Base-by-base conservation (phyloP, 805 yeast genomes). In the Danielozyma ontarioensis region DNA sequence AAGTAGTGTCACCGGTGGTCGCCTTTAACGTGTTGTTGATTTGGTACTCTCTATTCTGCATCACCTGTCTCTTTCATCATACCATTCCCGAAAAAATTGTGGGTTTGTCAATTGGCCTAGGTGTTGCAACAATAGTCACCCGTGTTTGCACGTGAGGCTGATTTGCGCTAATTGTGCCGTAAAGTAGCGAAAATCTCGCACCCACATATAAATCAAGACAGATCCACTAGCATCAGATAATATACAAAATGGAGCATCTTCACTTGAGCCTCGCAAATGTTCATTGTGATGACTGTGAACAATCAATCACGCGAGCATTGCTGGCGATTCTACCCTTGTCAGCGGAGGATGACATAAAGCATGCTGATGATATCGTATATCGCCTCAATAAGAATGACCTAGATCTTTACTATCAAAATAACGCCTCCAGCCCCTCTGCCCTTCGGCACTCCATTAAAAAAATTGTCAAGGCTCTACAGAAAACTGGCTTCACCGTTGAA, bases 241-340 rank as follows among this genome's bases (percentile, higher is more conserved):
- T n/a, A n/a, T n/a, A n/a, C n/a, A n/a, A n/a, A n/a, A 55, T 57
- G 57, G 52, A 55, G 27, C 48, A 42, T 31, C 39, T 54, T 28
- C 38, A 33, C 15, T 23, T 51, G 15, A 36, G 35, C 14, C 42
- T 76, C 25, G 60, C 57, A 3, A 78, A 79, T 40, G 61, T 78
- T 25, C 83, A 78, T 47, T 78, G 84, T 46, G 58, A 56, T 3
- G 71, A 70, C 25, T 78, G 84, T 45, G 72, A 67, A 38, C 41
- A 41, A 3, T 50, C 64, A 10, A 59, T 78, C 14, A 41, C 44
- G 13, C 34, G 42, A 5, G 38, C 54, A 1, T 36, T 74, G 8
- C 11, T 29, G 53, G 3, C 35, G 46, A 11, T 32, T 46, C 17
- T 51, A 53, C 33, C 28, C 29, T 16, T 16, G 13, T 8, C 13